A percentile compares a stretch with the other conserved stretches of the same genome.
Evolutionary conservation across 805 yeast species (phyloP).

Genomic region (Myxozyma nipponensis): DNA sequence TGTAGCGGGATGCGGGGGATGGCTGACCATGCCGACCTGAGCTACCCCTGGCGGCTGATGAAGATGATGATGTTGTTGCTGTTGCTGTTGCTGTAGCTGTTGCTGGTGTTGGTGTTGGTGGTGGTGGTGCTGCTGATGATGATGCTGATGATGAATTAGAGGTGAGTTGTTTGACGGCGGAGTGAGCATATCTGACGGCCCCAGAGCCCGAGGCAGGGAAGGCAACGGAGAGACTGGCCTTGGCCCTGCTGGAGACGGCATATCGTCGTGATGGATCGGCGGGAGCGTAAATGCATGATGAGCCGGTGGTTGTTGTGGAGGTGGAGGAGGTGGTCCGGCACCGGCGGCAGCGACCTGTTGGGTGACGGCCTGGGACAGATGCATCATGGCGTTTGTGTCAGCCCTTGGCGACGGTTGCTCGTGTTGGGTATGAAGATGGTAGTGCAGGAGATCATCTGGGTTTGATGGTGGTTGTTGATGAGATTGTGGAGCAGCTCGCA

Average conservation of each 20-base stretch:
- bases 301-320: constrained; percentile 1
- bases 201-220: constrained; percentile 22
- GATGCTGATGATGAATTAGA: constrained; percentile 7
- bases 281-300: constrained; percentile 11
- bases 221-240: constrained; percentile 16
- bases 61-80: constrained; percentile 1
- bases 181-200: constrained; percentile 25
- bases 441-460: neutral
- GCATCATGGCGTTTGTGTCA: constrained; percentile 21
- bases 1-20: constrained; percentile 20
- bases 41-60: constrained; percentile 1
- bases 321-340: constrained; percentile 1
- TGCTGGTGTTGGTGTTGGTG: neutral
- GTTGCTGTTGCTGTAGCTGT: constrained; percentile 1
- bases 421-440: neutral
- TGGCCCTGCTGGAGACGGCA: neutral
- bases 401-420: constrained; percentile 6
- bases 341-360: constrained; percentile 1
- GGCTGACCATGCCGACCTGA: neutral
- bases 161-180: constrained; percentile 20
- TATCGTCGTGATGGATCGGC: constrained; percentile 21
- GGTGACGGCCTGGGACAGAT: constrained; percentile 24
- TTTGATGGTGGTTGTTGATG: constrained; percentile 2
- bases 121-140: neutral
- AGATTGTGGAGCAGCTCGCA: neutral